phyloP scores from a whole-genome alignment of 192 early-diverging fungal species.

The Mortierella claussenii region DNA sequence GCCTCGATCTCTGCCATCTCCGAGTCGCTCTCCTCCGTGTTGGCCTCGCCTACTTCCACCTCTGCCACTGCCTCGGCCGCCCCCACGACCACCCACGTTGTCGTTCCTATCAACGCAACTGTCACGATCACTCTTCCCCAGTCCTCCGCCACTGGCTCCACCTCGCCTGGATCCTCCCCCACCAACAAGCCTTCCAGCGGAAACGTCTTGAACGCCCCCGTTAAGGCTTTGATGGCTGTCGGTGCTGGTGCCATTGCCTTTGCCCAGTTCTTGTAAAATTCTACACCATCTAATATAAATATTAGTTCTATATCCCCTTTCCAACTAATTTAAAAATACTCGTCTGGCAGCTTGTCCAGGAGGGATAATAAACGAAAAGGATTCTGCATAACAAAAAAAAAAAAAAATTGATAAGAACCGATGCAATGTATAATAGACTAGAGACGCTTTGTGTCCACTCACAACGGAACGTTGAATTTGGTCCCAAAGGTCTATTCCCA shows the following conservation, averaged over 20 bases:
- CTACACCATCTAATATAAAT: background rate
- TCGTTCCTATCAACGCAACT: background rate
- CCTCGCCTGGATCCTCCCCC: too few relatives aligned
- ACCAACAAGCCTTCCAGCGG: constrained; percentile 12
- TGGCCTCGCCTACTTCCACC: background rate
- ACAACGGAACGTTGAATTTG: too few relatives aligned
- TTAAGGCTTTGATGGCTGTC: constrained; percentile 7
- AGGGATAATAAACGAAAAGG: too few relatives aligned
- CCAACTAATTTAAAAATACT: too few relatives aligned
- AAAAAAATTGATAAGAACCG: too few relatives aligned
- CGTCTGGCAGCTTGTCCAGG: too few relatives aligned
- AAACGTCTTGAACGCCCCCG: constrained; percentile 15
- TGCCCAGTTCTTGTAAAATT: constrained; percentile 18
- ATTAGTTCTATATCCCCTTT: background rate
- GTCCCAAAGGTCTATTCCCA: too few relatives aligned
- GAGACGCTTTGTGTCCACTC: too few relatives aligned
- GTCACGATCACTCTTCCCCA: background rate
- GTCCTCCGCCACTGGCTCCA: background rate
- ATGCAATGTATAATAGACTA: too few relatives aligned
- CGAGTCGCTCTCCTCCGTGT: too few relatives aligned
- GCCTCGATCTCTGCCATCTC: too few relatives aligned
- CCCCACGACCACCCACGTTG: constrained; percentile 3
- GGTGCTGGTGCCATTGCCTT: constrained; percentile 12
- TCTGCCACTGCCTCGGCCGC: constrained; percentile 1
- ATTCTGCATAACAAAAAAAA: too few relatives aligned